phyloP scores from a whole-genome alignment of 495 filamentous ascomycete species.

The Thermochaetoides thermophila region DNA sequence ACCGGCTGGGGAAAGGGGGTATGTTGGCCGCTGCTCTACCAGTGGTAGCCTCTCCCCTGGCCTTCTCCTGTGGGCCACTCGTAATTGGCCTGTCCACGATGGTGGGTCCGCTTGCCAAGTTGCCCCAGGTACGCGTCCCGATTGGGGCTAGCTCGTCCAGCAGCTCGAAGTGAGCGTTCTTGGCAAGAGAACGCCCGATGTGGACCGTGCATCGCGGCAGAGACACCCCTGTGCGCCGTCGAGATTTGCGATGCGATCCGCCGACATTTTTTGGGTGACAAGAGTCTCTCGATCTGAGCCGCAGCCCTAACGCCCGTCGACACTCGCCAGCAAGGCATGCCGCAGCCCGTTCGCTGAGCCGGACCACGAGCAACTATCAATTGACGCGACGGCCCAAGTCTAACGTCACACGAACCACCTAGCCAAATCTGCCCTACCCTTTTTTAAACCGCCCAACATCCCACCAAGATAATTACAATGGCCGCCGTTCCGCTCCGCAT shows the following conservation, averaged over 20 bases:
- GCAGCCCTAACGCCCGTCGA: too few species aligned
- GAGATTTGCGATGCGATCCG: slow-evolving; percentile 2
- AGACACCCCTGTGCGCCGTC: slow-evolving; percentile 7
- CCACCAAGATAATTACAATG: slow-evolving; percentile 20
- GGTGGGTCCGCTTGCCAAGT: slow-evolving; percentile 14
- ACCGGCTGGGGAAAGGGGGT: slow-evolving; percentile 29
- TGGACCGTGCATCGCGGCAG: slow-evolving; percentile 22
- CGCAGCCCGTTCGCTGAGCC: background rate
- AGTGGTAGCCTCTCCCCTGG: too few species aligned
- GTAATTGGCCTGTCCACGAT: too few species aligned
- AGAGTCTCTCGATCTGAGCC: too few species aligned
- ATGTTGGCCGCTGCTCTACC: too few species aligned
- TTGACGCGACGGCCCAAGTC: too few species aligned
- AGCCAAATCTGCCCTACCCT: too few species aligned
- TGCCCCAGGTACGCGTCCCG: slow-evolving; percentile 17
- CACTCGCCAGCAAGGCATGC: slow-evolving; percentile 4
- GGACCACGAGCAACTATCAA: too few species aligned
- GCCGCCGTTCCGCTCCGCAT: slow-evolving; percentile 25
- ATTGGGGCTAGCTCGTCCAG: slow-evolving; percentile 13
- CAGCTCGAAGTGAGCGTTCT: slow-evolving; percentile 5
- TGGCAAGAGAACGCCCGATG: too few species aligned
- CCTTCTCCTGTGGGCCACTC: slow-evolving; percentile 15
- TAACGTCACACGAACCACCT: background rate
- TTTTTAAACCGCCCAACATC: background rate
- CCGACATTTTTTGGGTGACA: slow-evolving; percentile 16